phyloP scores from a whole-genome alignment of 2,329 filamentous ascomycete genomes.

The Pestalotiopsis sp. region DNA sequence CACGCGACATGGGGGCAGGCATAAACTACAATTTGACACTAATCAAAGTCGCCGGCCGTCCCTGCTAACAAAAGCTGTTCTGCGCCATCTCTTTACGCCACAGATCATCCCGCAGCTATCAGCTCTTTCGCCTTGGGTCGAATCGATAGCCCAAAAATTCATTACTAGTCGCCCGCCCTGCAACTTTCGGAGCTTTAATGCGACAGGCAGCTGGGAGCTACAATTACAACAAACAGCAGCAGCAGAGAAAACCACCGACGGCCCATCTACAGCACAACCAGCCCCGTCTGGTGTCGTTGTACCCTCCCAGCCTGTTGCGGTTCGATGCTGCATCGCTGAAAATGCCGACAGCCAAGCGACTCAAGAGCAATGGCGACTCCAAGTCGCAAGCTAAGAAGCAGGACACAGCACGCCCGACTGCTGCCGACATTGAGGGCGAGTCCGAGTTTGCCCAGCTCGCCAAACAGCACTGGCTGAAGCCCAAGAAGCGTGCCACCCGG shows the following conservation, averaged over 20 bases:
- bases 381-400: slow-evolving; percentile 39
- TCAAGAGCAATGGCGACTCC: slow-evolving; percentile 52
- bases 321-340: slow-evolving; percentile 17
- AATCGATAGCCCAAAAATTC: slow-evolving; percentile 8
- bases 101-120: slow-evolving; percentile 5
- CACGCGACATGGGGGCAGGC: background rate
- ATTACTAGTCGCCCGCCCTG: background rate
- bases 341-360: slow-evolving; percentile 64
- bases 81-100: slow-evolving; percentile 8
- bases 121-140: background rate
- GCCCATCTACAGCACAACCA: background rate
- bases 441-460: slow-evolving; percentile 77
- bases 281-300: background rate
- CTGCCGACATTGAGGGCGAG: slow-evolving; percentile 72
- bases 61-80: background rate
- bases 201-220: slow-evolving; percentile 10
- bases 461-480: slow-evolving; percentile 80
- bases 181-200: background rate
- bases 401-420: slow-evolving; percentile 59
- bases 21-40: background rate
- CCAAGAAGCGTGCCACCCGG: slow-evolving; percentile 61
- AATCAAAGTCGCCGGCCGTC: background rate
- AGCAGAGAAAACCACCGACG: background rate
- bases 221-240: too few relatives aligned
- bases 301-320: slow-evolving; percentile 10